These are phyloP conservation scores for Hymenoscyphus fraxineus DNA, from an alignment of 2,329 filamentous ascomycete species.

Conservation along the genomic window DNA sequence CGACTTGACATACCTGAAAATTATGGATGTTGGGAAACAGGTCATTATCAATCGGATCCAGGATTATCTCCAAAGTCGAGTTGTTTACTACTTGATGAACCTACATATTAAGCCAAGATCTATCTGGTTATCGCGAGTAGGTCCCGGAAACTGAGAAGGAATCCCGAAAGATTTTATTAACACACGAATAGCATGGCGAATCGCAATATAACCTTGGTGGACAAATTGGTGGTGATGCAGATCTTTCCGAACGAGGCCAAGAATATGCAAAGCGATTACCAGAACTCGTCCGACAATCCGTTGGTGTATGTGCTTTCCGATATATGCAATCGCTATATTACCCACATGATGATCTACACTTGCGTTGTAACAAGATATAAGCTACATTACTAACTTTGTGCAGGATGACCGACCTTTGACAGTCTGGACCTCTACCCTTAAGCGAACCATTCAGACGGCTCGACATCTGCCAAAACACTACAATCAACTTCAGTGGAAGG, in stretches of 20 bases:
- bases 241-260: slow-evolving; percentile 80
- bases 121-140: slow-evolving; percentile 90
- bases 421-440: slow-evolving; percentile 72
- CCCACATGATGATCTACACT: not conserved
- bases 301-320: slow-evolving; percentile 60
- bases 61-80: slow-evolving; percentile 91
- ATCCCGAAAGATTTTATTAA: slow-evolving; percentile 17
- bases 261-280: slow-evolving; percentile 83
- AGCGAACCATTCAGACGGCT: slow-evolving; percentile 87
- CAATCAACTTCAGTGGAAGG: slow-evolving; percentile 98
- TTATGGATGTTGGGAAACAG: slow-evolving; percentile 92
- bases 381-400: slow-evolving; percentile 3
- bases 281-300: slow-evolving; percentile 77
- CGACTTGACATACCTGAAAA: slow-evolving; percentile 90
- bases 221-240: slow-evolving; percentile 87
- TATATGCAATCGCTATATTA: not conserved
- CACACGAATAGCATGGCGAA: slow-evolving; percentile 71
- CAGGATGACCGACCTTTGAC: slow-evolving; percentile 58
- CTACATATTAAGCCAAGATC: slow-evolving; percentile 94
- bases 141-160: slow-evolving; percentile 34
- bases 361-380: not conserved
- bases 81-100: slow-evolving; percentile 99
- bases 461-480: slow-evolving; percentile 76
- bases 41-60: slow-evolving; percentile 98
- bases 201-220: slow-evolving; percentile 88